phyloP scores from a whole-genome alignment of 1,139 yeast genomes.

The Trichomonascaceae sp. region DNA sequence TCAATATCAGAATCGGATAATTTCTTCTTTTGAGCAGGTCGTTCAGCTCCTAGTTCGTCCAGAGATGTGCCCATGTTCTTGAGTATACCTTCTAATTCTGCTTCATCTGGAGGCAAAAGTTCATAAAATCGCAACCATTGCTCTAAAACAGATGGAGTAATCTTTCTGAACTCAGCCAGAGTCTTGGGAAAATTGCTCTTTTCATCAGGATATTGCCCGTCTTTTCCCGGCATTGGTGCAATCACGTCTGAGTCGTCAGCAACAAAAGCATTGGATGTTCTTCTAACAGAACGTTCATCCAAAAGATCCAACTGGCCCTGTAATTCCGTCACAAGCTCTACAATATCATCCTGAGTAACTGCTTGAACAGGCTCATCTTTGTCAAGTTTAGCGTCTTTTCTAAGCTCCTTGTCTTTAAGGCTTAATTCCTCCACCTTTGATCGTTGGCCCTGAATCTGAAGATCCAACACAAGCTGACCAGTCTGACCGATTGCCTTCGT shows the following conservation, averaged over 20 bases:
- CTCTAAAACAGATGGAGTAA: conserved; percentile 43
- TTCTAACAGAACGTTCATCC: conserved; percentile 35
- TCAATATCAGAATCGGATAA: conserved; percentile 41
- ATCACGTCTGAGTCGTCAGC: conserved; percentile 37
- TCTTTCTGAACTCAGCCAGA: conserved; percentile 44
- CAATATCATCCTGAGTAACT: conserved; percentile 75
- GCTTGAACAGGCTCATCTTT: conserved; percentile 34
- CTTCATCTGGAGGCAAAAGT: conserved; percentile 33
- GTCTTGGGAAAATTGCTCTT: conserved; percentile 53
- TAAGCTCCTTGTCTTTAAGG: conserved; percentile 18
- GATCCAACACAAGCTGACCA: conserved; percentile 66
- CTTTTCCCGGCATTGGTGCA: conserved; percentile 58
- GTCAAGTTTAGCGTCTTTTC: conserved; percentile 3
- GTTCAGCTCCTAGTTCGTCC: conserved; percentile 33
- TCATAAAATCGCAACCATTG: conserved; percentile 64
- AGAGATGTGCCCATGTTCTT: conserved; percentile 33
- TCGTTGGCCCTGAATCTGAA: conserved; percentile 51
- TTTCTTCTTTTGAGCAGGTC: conserved; percentile 12
- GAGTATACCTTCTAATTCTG: conserved; percentile 27
- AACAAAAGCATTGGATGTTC: conserved; percentile 31
- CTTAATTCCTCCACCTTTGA: conserved; percentile 16
- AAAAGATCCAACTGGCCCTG: conserved; percentile 71
- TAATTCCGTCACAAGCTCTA: conserved; percentile 78
- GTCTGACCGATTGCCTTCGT: conserved; percentile 48
- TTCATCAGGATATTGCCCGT: conserved; percentile 50